These are phyloP conservation scores for Tricladium varicosporioides DNA, from an alignment of 2,329 filamentous ascomycete genomes.

Conservation along the genomic window DNA sequence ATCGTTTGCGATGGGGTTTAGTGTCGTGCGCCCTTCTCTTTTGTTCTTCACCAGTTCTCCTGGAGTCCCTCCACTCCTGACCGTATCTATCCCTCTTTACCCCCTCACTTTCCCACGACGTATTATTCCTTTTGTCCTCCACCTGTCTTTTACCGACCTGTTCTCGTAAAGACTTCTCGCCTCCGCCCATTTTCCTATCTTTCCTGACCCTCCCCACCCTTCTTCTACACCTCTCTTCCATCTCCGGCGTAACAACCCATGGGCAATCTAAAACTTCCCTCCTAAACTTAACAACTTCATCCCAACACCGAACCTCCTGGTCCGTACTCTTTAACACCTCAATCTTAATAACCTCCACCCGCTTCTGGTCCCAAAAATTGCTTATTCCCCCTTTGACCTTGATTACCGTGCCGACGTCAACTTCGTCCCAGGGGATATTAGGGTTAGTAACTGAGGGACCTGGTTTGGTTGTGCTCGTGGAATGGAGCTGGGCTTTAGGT, in stretches of 20 bases:
- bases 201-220: conserved; percentile 5
- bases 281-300: conserved; percentile 50
- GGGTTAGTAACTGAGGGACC: conserved; percentile 56
- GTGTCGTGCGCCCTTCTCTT: too few relatives aligned
- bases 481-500: conserved; percentile 35
- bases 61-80: too few relatives aligned
- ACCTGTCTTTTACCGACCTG: background rate
- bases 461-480: conserved; percentile 50
- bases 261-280: conserved; percentile 48
- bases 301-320: conserved; percentile 59
- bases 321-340: conserved; percentile 49
- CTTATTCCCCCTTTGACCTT: conserved; percentile 55
- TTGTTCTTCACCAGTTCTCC: too few relatives aligned
- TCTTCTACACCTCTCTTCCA: conserved; percentile 46
- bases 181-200: conserved; percentile 2
- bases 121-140: background rate
- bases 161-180: background rate
- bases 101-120: too few relatives aligned
- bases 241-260: conserved; percentile 52
- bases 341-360: conserved; percentile 53
- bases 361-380: conserved; percentile 46
- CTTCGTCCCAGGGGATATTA: conserved; percentile 25
- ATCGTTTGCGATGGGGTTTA: too few relatives aligned
- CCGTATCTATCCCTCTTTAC: too few relatives aligned
- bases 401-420: conserved; percentile 54